Conservation (phyloP, 2,329 filamentous ascomycete genomes). For the Penicillium decumbens region DNA sequence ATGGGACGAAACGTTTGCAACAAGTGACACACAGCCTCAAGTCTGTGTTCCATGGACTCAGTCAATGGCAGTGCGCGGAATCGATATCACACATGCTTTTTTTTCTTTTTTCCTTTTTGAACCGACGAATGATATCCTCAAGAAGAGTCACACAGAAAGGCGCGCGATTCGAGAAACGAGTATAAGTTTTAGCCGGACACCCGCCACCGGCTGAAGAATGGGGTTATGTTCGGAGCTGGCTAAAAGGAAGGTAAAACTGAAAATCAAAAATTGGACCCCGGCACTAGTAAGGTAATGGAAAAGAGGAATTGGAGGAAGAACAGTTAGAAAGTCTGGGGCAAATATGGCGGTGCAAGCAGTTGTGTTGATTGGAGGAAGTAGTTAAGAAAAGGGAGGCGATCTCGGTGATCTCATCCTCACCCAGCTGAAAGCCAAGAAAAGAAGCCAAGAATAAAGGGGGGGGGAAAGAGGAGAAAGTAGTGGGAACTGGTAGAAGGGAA, state of each 20-base stretch:
- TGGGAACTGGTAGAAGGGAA: background rate
- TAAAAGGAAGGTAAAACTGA: constrained; percentile 10
- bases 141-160: background rate
- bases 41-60: constrained; percentile 25
- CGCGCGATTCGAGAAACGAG: constrained; percentile 11
- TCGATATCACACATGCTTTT: constrained; percentile 17
- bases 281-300: background rate
- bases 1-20: constrained; percentile 26
- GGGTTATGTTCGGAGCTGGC: constrained; percentile 1
- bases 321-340: constrained; percentile 16
- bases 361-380: constrained; percentile 16
- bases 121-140: background rate
- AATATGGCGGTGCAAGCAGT: constrained; percentile 16
- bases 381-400: constrained; percentile 16
- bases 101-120: too few relatives aligned
- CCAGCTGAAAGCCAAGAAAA: constrained; percentile 5
- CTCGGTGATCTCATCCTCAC: constrained; percentile 23
- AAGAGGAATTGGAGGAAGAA: constrained; percentile 1
- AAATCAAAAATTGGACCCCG: background rate
- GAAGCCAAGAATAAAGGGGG: background rate
- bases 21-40: constrained; percentile 24
- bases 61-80: constrained; percentile 16
- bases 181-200: constrained; percentile 10
- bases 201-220: constrained; percentile 16
- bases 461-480: background rate